phyloP scores from a whole-genome alignment of 768 basidiomycete species.

The Russula compacta region DNA sequence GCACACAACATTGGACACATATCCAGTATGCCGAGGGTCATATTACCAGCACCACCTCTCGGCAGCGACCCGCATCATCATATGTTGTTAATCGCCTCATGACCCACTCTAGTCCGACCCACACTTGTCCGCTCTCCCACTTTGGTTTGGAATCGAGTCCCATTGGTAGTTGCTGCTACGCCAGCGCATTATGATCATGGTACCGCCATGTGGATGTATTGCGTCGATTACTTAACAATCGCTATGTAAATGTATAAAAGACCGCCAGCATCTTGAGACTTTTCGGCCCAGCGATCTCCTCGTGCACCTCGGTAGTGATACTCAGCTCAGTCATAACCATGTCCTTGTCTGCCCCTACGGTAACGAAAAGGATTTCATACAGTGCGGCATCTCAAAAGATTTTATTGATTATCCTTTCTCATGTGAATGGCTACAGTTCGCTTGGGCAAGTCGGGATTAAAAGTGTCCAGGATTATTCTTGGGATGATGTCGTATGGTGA shows the following conservation, averaged over 20 bases:
- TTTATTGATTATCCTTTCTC: background rate
- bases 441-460: slow-evolving; percentile 44
- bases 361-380: slow-evolving; percentile 8
- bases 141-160: too few species aligned
- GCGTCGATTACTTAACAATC: background rate
- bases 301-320: background rate
- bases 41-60: too few species aligned
- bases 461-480: slow-evolving; percentile 57
- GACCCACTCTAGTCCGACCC: too few species aligned
- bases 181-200: too few species aligned
- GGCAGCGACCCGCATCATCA: too few species aligned
- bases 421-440: slow-evolving; percentile 16
- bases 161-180: too few species aligned
- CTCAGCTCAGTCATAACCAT: background rate
- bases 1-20: too few species aligned
- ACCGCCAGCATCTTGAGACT: background rate
- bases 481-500: slow-evolving; percentile 55
- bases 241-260: background rate
- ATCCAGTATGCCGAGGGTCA: too few species aligned
- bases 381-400: background rate
- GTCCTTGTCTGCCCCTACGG: slow-evolving; percentile 2
- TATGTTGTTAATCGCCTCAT: too few species aligned
- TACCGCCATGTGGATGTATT: background rate
- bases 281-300: background rate
- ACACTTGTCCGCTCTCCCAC: too few species aligned